These are phyloP conservation scores for Cryptococcus sp. DNA, from an alignment of 1,284 basidiomycete genomes.

Conservation along the genomic window DNA sequence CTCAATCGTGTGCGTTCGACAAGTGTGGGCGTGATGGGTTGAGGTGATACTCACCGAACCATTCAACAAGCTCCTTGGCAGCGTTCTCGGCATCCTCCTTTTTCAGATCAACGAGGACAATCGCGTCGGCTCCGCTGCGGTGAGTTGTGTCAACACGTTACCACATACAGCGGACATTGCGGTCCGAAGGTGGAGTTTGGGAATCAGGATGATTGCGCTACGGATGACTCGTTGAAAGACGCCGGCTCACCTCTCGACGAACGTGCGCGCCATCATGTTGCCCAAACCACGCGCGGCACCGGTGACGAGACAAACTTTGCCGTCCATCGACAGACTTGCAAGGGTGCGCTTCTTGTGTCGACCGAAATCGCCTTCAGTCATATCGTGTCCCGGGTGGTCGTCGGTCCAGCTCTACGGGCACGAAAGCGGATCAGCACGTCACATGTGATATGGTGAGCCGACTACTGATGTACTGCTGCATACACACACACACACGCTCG, in stretches of 20 bases:
- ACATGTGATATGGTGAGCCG: too few species aligned
- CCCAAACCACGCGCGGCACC: constrained; percentile 89
- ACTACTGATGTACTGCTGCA: too few species aligned
- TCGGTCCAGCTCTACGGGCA: constrained; percentile 20
- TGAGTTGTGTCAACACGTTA: not conserved
- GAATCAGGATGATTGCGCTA: too few species aligned
- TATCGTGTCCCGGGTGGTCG: constrained; percentile 45
- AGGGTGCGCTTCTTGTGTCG: constrained; percentile 50
- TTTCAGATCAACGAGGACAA: constrained; percentile 84
- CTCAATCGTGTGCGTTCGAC: not conserved
- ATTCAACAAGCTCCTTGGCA: constrained; percentile 69
- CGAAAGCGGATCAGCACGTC: not conserved
- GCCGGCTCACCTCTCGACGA: constrained; percentile 72
- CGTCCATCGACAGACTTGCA: constrained; percentile 45
- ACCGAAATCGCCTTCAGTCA: constrained; percentile 38
- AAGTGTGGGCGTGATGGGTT: constrained; percentile 18
- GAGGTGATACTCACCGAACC: constrained; percentile 53
- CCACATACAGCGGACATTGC: too few species aligned
- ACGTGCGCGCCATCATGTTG: constrained; percentile 83
- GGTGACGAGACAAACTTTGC: constrained; percentile 87
- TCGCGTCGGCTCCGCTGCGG: constrained; percentile 72
- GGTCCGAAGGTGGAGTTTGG: too few species aligned
- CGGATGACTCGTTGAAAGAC: too few species aligned
- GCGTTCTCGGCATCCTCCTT: constrained; percentile 70
- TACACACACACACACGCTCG: too few species aligned